Evolutionary conservation across 495 filamentous ascomycete genomes (phyloP).

Genomic region (Extremus antarcticus): DNA sequence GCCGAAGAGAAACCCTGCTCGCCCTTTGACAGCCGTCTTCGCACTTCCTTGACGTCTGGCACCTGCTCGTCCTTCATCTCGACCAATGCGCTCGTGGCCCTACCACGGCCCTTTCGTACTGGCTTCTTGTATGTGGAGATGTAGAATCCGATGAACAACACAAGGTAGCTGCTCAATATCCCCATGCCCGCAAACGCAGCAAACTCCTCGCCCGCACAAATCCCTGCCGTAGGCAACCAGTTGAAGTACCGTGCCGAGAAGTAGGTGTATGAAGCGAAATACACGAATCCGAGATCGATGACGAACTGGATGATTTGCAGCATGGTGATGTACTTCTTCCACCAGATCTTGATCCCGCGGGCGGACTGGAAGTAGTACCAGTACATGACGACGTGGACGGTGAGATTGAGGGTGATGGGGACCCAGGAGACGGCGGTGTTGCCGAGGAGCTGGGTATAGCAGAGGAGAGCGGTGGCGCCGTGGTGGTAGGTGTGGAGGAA

Average conservation of each 20-base stretch:
- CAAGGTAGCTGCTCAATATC: slow-evolving; percentile 83
- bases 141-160: slow-evolving; percentile 99
- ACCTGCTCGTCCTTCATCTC: slow-evolving; percentile 39
- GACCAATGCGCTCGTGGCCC: slow-evolving; percentile 31
- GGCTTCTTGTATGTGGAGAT: slow-evolving; percentile 88
- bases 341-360: slow-evolving; percentile 73
- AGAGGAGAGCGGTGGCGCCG: slow-evolving; percentile 71
- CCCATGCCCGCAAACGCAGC: slow-evolving; percentile 87
- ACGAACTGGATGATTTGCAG: slow-evolving; percentile 78
- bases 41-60: slow-evolving; percentile 30
- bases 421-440: slow-evolving; percentile 72
- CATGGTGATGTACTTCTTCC: slow-evolving; percentile 83
- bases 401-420: slow-evolving; percentile 64
- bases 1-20: neutral
- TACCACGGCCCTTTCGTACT: slow-evolving; percentile 27
- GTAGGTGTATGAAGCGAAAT: slow-evolving; percentile 37
- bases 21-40: slow-evolving; percentile 20
- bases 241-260: slow-evolving; percentile 79
- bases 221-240: slow-evolving; percentile 67
- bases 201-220: slow-evolving; percentile 94
- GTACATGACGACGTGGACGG: slow-evolving; percentile 65
- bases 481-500: slow-evolving; percentile 86
- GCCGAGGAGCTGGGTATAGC: slow-evolving; percentile 74
- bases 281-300: slow-evolving; percentile 54
- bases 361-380: slow-evolving; percentile 76